Evolutionary conservation across 352 stramenopile genomes (phyloP).

Genomic region (Globisporangium spinosum): DNA sequence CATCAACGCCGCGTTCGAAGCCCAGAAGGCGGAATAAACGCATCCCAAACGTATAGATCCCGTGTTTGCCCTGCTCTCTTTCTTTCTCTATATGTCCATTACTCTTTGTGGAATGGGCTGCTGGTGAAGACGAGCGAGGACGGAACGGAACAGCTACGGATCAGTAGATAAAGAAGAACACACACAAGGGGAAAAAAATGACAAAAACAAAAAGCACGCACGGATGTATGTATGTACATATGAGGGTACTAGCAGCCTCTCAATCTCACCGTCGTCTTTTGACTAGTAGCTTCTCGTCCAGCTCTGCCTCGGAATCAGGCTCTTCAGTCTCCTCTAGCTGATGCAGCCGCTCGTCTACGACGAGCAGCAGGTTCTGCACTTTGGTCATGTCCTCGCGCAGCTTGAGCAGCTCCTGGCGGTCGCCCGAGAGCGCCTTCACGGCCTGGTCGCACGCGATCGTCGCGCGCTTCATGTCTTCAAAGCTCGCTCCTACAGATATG

Average conservation of each 20-base stretch:
- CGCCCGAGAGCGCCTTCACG: slow-evolving; percentile 39
- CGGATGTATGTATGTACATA: slow-evolving; percentile 4
- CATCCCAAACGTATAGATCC: not conserved
- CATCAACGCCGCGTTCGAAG: slow-evolving; percentile 43
- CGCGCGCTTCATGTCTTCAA: slow-evolving; percentile 26
- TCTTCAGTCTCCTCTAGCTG: slow-evolving; percentile 48
- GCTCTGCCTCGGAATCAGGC: slow-evolving; percentile 37
- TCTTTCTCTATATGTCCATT: not conserved
- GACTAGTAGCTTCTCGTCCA: not conserved
- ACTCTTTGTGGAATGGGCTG: not conserved
- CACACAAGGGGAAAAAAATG: not conserved
- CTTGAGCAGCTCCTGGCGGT: slow-evolving; percentile 46
- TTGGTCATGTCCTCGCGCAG: slow-evolving; percentile 73
- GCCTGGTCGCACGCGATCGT: slow-evolving; percentile 30
- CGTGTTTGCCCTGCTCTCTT: not conserved
- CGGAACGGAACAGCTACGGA: not conserved
- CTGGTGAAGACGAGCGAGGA: not conserved
- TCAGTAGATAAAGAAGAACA: slow-evolving; percentile 3
- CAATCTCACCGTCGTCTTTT: not conserved
- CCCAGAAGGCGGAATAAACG: slow-evolving; percentile 18
- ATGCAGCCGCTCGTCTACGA: slow-evolving; percentile 67
- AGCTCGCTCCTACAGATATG: slow-evolving; percentile 14
- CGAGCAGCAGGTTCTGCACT: slow-evolving; percentile 69
- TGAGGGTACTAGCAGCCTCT: not conserved
- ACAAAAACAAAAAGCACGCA: not conserved